A percentile compares a stretch with the other conserved stretches of the same genome.
These are phyloP conservation scores for Ehretia macrophylla DNA, from an alignment of 257 asterid genomes.

Conservation along the genomic window DNA sequence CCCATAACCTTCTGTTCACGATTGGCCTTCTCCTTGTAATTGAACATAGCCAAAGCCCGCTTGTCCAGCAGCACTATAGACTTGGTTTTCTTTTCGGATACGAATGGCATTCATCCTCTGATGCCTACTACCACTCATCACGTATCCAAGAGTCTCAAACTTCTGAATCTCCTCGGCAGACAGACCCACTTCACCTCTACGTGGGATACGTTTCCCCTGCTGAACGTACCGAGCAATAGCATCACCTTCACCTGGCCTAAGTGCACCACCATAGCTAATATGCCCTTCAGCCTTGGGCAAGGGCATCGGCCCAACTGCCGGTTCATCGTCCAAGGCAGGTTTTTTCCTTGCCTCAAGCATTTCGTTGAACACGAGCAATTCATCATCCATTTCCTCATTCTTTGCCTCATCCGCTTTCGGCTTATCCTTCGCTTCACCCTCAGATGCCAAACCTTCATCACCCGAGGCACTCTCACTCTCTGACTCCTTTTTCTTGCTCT, in stretches of 20 bases:
- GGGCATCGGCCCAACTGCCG: constrained; percentile 88
- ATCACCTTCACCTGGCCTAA: constrained; percentile 99
- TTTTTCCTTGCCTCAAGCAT: constrained; percentile 59
- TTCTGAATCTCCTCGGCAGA: constrained; percentile 92
- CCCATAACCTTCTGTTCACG: constrained; percentile 96
- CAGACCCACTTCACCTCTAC: constrained; percentile 99
- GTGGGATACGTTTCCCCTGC: constrained; percentile 99
- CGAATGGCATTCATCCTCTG: constrained; percentile 99
- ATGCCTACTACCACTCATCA: constrained; percentile 99
- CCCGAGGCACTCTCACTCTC: constrained; percentile 28
- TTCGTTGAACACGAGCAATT: constrained; percentile 62
- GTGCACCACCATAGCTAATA: constrained; percentile 98
- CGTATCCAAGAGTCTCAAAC: constrained; percentile 90
- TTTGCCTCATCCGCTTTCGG: constrained; percentile 34
- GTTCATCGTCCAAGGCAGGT: constrained; percentile 59
- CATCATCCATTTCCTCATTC: constrained; percentile 35
- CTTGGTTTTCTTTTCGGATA: constrained; percentile 97
- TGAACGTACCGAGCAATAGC: constrained; percentile 98
- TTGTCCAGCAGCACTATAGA: constrained; percentile 97
- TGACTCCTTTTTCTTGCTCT: constrained; percentile 39
- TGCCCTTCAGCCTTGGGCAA: constrained; percentile 93
- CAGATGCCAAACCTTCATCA: constrained; percentile 31
- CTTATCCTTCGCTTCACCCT: constrained; percentile 24
- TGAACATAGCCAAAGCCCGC: constrained; percentile 94
- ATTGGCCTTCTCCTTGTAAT: constrained; percentile 97